phyloP scores from a whole-genome alignment of 1,284 basidiomycete genomes.

The Trichosporon sp. region DNA sequence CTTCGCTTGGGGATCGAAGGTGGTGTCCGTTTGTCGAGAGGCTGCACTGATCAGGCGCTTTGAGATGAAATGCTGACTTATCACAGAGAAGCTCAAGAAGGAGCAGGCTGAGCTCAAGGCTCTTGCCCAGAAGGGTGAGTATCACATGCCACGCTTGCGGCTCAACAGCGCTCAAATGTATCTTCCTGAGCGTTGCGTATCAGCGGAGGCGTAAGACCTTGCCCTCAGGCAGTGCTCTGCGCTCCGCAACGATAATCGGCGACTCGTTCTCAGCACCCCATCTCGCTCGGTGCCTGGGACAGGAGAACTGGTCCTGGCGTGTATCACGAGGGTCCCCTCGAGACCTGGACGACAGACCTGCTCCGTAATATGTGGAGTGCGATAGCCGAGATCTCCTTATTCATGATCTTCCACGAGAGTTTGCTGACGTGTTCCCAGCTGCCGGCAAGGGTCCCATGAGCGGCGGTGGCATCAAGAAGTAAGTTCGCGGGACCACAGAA shows the following conservation, averaged over 20 bases:
- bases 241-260: not conserved
- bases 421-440: slow-evolving; percentile 33
- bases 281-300: not conserved
- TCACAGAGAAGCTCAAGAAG: slow-evolving; percentile 37
- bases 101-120: slow-evolving; percentile 47
- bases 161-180: too few relatives aligned
- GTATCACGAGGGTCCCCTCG: not conserved
- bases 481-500: slow-evolving; percentile 25
- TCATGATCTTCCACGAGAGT: not conserved
- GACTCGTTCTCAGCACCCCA: not conserved
- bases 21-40: not conserved
- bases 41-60: too few relatives aligned
- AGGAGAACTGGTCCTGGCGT: not conserved
- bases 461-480: slow-evolving; percentile 53
- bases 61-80: not conserved
- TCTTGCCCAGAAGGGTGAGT: slow-evolving; percentile 42
- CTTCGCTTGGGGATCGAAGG: not conserved
- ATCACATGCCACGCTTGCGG: too few relatives aligned
- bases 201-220: too few relatives aligned
- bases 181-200: too few relatives aligned
- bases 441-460: slow-evolving; percentile 45
- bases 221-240: too few relatives aligned
- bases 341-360: not conserved
- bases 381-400: not conserved
- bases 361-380: not conserved